phyloP scores from a whole-genome alignment of 2,329 filamentous ascomycete genomes.

The Alternaria ventricosa region DNA sequence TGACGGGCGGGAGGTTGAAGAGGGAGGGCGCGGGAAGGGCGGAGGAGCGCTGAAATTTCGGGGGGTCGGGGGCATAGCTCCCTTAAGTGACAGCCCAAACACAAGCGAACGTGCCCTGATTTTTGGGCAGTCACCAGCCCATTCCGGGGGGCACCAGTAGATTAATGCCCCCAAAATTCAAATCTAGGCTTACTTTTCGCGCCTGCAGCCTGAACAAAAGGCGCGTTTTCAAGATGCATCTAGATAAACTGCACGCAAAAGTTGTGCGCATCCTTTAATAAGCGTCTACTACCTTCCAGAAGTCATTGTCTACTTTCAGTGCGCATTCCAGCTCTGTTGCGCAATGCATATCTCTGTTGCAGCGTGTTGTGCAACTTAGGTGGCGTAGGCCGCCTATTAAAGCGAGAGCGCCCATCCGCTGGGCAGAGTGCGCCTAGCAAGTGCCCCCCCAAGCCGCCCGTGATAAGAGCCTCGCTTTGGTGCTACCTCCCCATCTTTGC shows the following conservation, averaged over 20 bases:
- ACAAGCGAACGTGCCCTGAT: conserved; percentile 3
- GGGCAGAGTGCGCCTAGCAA: not conserved
- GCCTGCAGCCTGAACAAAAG: not conserved
- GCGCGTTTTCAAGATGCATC: not conserved
- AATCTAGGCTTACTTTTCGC: not conserved
- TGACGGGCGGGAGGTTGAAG: conserved; percentile 6
- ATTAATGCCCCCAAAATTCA: not conserved
- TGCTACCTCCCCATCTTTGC: not conserved
- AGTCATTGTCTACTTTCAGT: not conserved
- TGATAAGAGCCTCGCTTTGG: not conserved
- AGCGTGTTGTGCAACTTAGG: conserved; percentile 2
- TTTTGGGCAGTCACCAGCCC: conserved; percentile 4
- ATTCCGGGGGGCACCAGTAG: not conserved
- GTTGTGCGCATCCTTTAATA: not conserved
- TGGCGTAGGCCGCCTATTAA: conserved; percentile 13
- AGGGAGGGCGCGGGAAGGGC: conserved; percentile 6
- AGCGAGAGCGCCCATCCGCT: conserved; percentile 15
- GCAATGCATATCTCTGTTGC: not conserved
- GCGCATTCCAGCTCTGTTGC: not conserved
- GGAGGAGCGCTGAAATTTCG: not conserved
- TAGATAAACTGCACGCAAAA: not conserved
- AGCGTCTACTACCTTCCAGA: not conserved
- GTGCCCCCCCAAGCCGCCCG: not conserved
- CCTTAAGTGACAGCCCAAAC: conserved; percentile 18
- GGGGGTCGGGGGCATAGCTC: conserved; percentile 1